Conservation (phyloP, 2,329 filamentous ascomycete species). For the Trichoderma aggressivum region DNA sequence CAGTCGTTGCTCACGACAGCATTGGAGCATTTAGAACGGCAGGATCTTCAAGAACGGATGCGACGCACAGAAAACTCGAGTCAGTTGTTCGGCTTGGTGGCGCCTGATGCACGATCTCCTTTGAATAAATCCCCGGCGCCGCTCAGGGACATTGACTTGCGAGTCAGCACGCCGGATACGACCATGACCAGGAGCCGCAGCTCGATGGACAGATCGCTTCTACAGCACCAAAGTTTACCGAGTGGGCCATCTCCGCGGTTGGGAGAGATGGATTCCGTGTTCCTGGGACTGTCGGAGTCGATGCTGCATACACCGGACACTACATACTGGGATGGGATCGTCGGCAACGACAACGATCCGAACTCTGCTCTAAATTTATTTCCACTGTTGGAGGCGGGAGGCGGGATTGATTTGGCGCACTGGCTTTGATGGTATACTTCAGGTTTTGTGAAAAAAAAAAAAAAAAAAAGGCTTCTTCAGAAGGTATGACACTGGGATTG, state of each 20-base stretch:
- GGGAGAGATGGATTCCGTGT: slow-evolving; percentile 37
- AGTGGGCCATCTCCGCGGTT: slow-evolving; percentile 31
- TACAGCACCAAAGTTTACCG: slow-evolving; percentile 25
- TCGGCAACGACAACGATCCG: slow-evolving; percentile 41
- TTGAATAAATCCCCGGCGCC: slow-evolving; percentile 15
- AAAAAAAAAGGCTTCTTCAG: neutral
- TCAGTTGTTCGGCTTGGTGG: slow-evolving; percentile 50
- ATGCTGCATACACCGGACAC: slow-evolving; percentile 42
- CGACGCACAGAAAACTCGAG: slow-evolving; percentile 49
- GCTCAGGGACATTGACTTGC: slow-evolving; percentile 18
- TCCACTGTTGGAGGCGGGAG: slow-evolving; percentile 48
- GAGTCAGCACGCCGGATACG: slow-evolving; percentile 21
- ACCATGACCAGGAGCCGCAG: slow-evolving; percentile 22
- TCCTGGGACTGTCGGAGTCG: slow-evolving; percentile 37
- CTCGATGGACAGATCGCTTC: slow-evolving; percentile 28
- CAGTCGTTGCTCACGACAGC: slow-evolving; percentile 48
- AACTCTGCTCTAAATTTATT: slow-evolving; percentile 49
- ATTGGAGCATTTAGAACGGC: slow-evolving; percentile 45
- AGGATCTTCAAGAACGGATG: slow-evolving; percentile 45
- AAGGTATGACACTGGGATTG: neutral
- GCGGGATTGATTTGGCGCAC: slow-evolving; percentile 50
- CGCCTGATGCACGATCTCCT: slow-evolving; percentile 26
- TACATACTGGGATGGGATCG: slow-evolving; percentile 37
- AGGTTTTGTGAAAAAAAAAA: neutral
- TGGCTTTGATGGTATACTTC: slow-evolving; percentile 27